These are phyloP conservation scores for Leonotis leonurus DNA, from an alignment of 257 asterid species.

Conservation along the genomic window DNA sequence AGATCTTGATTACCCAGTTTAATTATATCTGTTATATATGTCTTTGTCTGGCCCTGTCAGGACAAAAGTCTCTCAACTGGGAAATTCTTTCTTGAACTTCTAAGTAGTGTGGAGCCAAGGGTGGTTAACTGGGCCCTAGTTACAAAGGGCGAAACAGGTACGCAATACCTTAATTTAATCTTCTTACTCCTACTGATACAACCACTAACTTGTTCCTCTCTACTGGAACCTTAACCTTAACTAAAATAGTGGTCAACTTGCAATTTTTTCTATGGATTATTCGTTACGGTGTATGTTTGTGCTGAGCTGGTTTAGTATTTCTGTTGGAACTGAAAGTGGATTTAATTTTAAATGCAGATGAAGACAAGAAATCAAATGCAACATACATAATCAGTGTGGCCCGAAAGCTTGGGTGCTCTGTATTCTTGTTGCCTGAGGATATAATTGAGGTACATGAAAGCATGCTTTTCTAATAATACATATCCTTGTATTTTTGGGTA, in stretches of 20 bases:
- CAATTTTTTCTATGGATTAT: not conserved
- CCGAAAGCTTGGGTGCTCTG: constrained; percentile 59
- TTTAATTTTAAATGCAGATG: constrained; percentile 31
- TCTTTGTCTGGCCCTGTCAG: constrained; percentile 24
- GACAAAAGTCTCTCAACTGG: constrained; percentile 50
- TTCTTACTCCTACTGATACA: too few species aligned
- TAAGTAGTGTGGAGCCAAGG: constrained; percentile 78
- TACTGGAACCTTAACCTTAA: not conserved
- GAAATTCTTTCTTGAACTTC: constrained; percentile 71
- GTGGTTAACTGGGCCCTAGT: constrained; percentile 92
- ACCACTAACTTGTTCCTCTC: not conserved
- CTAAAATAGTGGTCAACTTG: not conserved
- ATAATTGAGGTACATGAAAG: constrained; percentile 54
- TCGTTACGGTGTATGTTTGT: not conserved
- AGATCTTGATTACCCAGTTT: not conserved
- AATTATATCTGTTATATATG: not conserved
- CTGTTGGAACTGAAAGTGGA: not conserved
- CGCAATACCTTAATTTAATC: not conserved
- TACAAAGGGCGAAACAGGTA: constrained; percentile 84
- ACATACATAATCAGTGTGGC: constrained; percentile 56
- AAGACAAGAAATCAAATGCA: constrained; percentile 55
- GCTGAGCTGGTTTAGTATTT: not conserved
- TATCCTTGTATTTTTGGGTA: too few species aligned
- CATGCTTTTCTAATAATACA: too few species aligned
- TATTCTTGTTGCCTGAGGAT: constrained; percentile 59